Base-by-base conservation (phyloP, 768 basidiomycete genomes). In the Lyophyllum semitale region DNA sequence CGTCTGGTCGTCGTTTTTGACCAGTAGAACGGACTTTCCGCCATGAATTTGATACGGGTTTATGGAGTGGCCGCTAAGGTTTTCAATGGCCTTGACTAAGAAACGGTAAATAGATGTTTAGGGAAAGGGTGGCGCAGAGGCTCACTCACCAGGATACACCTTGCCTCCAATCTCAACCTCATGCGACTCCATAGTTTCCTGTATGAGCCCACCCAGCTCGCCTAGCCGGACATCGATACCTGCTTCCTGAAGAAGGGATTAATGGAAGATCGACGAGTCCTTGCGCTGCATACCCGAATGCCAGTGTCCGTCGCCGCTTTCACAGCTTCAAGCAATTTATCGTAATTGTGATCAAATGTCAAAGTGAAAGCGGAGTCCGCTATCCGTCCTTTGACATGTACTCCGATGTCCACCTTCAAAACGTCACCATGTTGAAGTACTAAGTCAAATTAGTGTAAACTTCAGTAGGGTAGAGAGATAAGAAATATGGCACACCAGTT, bases 121-220 rank as follows among this genome's bases (percentile, higher is more conserved):
- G 20, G 20, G 40, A 18, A 50, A 51, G 42, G 44, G 12, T 41
- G 52, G 38, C 51, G 57, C 12, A 58, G 41, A 42, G 46, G 62
- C 75, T 32, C 33, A 94, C 75, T 32, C 33, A 94, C 94, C 93
- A 47, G 89, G 93, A 60, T 86, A 78, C 8, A 87, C 79, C 64
- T 93, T 93, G 22, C 92, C 88, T 13, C 83, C 82, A n/a, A 95
- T 84, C 64, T 94, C 93, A 11, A 99, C 96, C 68, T 98, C 97
- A 65, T 98, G 98, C 0, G 91, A 93, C 67, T 98, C 95, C 97
- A 99, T 99, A 2, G 94, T 95, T 69, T 99, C 97, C 71, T 99
- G 96, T 51, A 98, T 95, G 48, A 83, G 82, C 0, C 85, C 94
- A 2, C 87, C 97, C 29, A 99, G 80, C 68, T 98, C 96, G 51